Base-by-base conservation (phyloP, 257 asterid species). In the Coffea eugenioides region DNA sequence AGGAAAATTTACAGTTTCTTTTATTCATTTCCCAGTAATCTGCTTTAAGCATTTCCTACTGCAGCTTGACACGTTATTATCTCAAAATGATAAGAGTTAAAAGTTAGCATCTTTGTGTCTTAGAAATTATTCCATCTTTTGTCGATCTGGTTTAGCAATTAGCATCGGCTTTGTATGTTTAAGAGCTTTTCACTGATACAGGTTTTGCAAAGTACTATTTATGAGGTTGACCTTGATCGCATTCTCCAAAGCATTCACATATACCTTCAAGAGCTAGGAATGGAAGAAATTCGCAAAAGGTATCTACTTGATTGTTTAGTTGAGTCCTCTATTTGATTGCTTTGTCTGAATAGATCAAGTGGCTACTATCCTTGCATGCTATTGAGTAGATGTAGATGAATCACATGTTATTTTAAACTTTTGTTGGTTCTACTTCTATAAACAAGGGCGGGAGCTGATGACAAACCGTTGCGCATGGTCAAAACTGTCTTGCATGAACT, bases 211-310 rank as follows among this genome's bases (percentile, higher is more conserved):
- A 96, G 89, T 86, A 96, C 98, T 54, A 96, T 96, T 79, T 87
- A 86, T 54, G 99, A 94, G 72, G 96, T 96, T 61, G 98, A 94
- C 80, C 99, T 96, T 82, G 99, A 96, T 82, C 95, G 90, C 75
- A 90, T 96, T 82, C 99, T 96, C 83, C 98, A 94, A 84, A 92
- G 99, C 83, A 96, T 96, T 83, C 99, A 96, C 82, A 75, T 94
- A 79, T 96, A 94, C 89, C 91, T 96, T 71, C 98, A 96, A 90
- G 98, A 94, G 79, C 74, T 96, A 75, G 98, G 98, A 73, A 96
- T 94, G 98, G 98, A 94, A 86, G 99, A 96, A 85, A 94, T 96
- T 77, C 88, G 98, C 56, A 94, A 88, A 87, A 94, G 99, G 99
- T 96, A 87, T 59, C 61, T 74, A 46, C 73, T 56, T 74, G 45